Evolutionary conservation across 192 early-diverging fungal species (phyloP), one percentile per base, ranked within the genome.

Genomic region (Mycoemilia scoparia): DNA sequence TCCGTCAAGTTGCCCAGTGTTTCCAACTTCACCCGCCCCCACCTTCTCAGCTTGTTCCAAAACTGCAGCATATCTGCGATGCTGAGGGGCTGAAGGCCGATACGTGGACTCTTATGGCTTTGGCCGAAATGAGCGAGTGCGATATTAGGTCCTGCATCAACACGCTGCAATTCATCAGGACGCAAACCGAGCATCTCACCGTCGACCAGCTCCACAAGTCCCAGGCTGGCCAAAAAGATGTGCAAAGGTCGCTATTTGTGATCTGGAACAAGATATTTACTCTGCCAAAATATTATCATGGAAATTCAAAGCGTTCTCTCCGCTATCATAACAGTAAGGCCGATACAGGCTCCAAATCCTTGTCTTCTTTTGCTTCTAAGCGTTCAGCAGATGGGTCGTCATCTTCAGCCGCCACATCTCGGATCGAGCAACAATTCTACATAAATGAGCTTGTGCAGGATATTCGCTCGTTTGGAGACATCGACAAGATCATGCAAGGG

Each of bases 121-220:
- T 98, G 15, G 71, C 70, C 28, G 82, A 86, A 32, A 54, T 74
- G 29, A 74, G 76, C 1, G 76, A 82, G 20, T 79, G 89, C 24
- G 93, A 98, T 48, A 67, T 98, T 24, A 67, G 93, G 24, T 68
- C 73, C 12, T 87, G 83, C 36, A 50, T 98, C 15, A 91, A 92
- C 38, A 76, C 84, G 6, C 52, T 95, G 33, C 93, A 97, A 36
- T 38, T 62, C 16, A 24, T 51, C 17, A 49, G 34, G 12, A 21
- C 28, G 12, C 46, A 48, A 2, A 23, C 21, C 4, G 4, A 16
- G 3, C 24, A 29, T 8, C 21, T 76, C 16, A 64, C 62, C 14
- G 36, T 48, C 5, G 76, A 78, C 17, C 32, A 50, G 21, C 24
- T 77, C 18, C 38, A 45, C 28, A 43, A 54, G 15, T 49, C 57